Percentiles rank a stretch among this genome's conserved stretches.
phyloP scores from a whole-genome alignment of 2,329 filamentous ascomycete genomes.

The Hymenoscyphus albidus region DNA sequence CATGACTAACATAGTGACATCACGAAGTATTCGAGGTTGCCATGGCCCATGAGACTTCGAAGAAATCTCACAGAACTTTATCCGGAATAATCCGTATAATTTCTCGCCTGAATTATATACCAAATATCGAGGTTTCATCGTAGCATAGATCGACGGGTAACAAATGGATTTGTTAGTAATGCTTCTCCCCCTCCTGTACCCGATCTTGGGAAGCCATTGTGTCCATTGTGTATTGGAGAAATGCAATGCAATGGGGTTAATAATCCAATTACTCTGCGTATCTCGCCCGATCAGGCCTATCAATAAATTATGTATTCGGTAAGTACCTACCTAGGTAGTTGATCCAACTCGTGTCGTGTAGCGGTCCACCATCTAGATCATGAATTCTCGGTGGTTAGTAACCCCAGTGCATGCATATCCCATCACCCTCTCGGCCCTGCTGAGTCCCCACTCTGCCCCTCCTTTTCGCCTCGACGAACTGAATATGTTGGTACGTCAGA shows the following conservation, averaged over 20 bases:
- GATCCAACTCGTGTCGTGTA: neutral
- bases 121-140: neutral
- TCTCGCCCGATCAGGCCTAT: neutral
- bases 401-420: slow-evolving; percentile 3
- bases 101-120: slow-evolving; percentile 6
- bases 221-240: neutral
- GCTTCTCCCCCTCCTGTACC: neutral
- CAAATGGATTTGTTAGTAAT: neutral
- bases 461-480: neutral
- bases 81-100: neutral
- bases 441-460: neutral
- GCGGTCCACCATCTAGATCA: neutral
- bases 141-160: neutral
- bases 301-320: neutral
- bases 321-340: neutral
- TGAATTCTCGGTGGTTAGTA: slow-evolving; percentile 1
- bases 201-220: neutral
- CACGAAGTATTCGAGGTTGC: slow-evolving; percentile 4
- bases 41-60: neutral
- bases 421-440: neutral
- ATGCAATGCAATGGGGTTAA: neutral
- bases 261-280: neutral
- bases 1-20: neutral
- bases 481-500: neutral
- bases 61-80: too few relatives aligned